phyloP scores from a whole-genome alignment of 768 basidiomycete genomes.

The Trametes elegans region DNA sequence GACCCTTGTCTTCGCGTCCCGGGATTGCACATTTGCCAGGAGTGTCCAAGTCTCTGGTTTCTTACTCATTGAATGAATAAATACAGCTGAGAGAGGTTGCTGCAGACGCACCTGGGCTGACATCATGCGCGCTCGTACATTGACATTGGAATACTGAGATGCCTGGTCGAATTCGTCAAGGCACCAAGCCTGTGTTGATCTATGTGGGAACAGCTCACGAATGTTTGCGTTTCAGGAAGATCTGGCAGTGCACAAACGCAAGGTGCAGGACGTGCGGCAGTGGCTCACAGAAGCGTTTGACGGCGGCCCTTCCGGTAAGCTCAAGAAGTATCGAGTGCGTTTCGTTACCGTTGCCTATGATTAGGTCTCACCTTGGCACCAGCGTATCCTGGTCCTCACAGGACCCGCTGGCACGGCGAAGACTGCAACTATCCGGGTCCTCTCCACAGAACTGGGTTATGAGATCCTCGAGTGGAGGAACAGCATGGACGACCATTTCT shows the following conservation, averaged over 20 bases:
- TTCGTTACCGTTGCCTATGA: neutral
- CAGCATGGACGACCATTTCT: constrained; percentile 49
- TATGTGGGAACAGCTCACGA: neutral
- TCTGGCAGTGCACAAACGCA: constrained; percentile 75
- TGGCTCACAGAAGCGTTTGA: constrained; percentile 76
- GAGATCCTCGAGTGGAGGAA: constrained; percentile 89
- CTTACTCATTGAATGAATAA: too few species aligned
- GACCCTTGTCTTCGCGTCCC: too few species aligned
- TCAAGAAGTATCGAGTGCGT: constrained; percentile 74
- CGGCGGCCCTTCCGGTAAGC: constrained; percentile 58
- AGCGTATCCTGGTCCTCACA: constrained; percentile 84
- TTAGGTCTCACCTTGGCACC: neutral
- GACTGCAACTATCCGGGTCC: constrained; percentile 77
- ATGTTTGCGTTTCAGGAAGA: constrained; percentile 46
- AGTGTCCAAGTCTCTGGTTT: too few species aligned
- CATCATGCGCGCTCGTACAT: too few species aligned
- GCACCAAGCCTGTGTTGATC: too few species aligned
- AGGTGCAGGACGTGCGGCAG: constrained; percentile 72
- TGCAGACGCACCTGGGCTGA: too few species aligned
- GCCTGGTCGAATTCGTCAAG: too few species aligned
- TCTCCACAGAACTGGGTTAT: constrained; percentile 71
- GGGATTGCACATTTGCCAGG: too few species aligned
- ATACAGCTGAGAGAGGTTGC: too few species aligned
- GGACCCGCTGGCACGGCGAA: constrained; percentile 92
- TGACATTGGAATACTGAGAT: too few species aligned